phyloP scores from a whole-genome alignment of 2,329 filamentous ascomycete genomes.

The Celoporthe dispersa region DNA sequence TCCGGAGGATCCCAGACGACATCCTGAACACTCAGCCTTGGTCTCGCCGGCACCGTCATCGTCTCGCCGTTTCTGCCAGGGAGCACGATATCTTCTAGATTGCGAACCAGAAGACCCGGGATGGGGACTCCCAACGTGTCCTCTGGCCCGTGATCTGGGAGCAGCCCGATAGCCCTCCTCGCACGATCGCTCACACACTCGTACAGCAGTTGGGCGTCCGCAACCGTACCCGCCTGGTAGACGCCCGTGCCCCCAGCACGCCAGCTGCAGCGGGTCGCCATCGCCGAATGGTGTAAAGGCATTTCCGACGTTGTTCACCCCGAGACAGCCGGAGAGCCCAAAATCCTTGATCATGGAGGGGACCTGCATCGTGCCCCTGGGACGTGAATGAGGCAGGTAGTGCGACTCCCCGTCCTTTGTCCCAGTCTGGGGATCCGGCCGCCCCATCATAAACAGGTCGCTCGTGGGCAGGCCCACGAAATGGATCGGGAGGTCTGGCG shows the following conservation, averaged over 20 bases:
- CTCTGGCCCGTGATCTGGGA: not conserved
- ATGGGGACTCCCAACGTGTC: slow-evolving; percentile 10
- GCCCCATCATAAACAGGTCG: slow-evolving; percentile 74
- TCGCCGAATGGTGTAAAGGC: slow-evolving; percentile 73
- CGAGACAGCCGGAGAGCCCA: slow-evolving; percentile 62
- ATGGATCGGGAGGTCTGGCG: slow-evolving; percentile 57
- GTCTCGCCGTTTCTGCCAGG: slow-evolving; percentile 26
- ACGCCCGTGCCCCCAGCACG: slow-evolving; percentile 66
- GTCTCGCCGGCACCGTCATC: slow-evolving; percentile 33
- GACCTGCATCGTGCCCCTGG: slow-evolving; percentile 66
- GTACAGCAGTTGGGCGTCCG: slow-evolving; percentile 62
- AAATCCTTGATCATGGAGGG: slow-evolving; percentile 63
- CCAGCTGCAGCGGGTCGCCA: slow-evolving; percentile 67
- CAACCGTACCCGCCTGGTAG: slow-evolving; percentile 68
- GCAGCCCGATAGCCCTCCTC: slow-evolving; percentile 41
- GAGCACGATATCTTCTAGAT: slow-evolving; percentile 33
- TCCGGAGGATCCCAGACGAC: slow-evolving; percentile 45
- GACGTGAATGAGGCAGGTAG: slow-evolving; percentile 34
- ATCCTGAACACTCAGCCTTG: slow-evolving; percentile 39
- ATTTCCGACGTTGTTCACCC: slow-evolving; percentile 75
- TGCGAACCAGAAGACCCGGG: slow-evolving; percentile 38
- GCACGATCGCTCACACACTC: slow-evolving; percentile 44
- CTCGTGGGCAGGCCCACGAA: slow-evolving; percentile 74
- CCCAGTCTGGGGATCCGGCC: slow-evolving; percentile 32
- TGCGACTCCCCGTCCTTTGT: no score